Evolutionary conservation across 768 basidiomycete genomes (phyloP), one percentile per base, ranked within the genome.

Genomic region (Hericium coralloides): DNA sequence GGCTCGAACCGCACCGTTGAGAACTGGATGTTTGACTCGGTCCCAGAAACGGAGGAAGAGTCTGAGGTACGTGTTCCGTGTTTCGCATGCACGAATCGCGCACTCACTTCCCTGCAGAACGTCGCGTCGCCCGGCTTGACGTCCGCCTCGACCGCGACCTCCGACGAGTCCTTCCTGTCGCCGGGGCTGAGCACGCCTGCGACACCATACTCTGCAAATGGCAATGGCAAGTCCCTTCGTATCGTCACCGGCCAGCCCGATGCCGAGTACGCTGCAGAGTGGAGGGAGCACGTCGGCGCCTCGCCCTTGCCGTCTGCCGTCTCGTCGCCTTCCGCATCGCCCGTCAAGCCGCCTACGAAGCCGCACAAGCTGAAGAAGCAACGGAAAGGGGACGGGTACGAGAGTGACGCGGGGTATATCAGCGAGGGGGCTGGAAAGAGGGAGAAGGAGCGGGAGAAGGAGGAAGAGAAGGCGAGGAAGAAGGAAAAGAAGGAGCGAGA

Each of bases 21-120:
- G 5, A 73, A 83, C 59, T 87, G 87, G 83, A 86, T 89, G 66
- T 88, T 88, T 68, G 82, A 79, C 57, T 81, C 84, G 49, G 70
- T 82, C 1, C 61, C 80, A 25, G 72, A 74, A 43, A 84, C 79
- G 58, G 84, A 83, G 56, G 79, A 61, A 0, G 72, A 72, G 64
- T 74, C 75, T 23, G 49, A 36, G 49, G 49, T 25, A 25, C 12
- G 49, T 26, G 3, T 23, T 36, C 7, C 18, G 17, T 23, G 48
- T 8, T 14, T 49, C 10, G 15, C 41, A 43, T 43, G 41, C n/a
- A n/a, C 41, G 15, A 31, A 18, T 43, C 41, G 39, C 53, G 73
- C 61, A 5, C 47, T 26, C 15, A 15, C 45, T 31, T 53, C 37
- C 48, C 26, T 17, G 43, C 57, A 70, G 67, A 57, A 45, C 23